These are phyloP conservation scores for Metarhizium anisopliae DNA, from an alignment of 2,329 filamentous ascomycete genomes.

Conservation along the genomic window DNA sequence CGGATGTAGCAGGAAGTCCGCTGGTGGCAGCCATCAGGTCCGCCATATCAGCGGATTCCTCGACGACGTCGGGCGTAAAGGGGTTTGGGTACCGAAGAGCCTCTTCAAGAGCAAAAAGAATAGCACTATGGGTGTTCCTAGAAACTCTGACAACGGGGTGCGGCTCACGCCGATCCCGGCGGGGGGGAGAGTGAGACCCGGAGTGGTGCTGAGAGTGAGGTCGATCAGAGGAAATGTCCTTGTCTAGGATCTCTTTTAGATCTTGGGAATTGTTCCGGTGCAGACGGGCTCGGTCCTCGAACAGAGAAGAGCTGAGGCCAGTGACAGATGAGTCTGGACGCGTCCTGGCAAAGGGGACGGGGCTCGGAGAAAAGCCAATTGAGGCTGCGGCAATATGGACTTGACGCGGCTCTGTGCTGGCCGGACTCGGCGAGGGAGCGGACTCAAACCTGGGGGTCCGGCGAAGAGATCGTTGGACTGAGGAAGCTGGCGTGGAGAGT, in stretches of 20 bases:
- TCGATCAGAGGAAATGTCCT: constrained; percentile 24
- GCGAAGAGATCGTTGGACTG: constrained; percentile 36
- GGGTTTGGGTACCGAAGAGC: constrained; percentile 72
- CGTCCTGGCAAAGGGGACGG: constrained; percentile 15
- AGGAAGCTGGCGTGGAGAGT: constrained; percentile 34
- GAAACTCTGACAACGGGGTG: constrained; percentile 59
- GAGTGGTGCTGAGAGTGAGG: constrained; percentile 15
- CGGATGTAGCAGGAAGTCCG: constrained; percentile 41
- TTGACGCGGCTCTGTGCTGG: constrained; percentile 31
- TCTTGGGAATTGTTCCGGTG: constrained; percentile 36
- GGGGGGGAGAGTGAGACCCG: constrained; percentile 20
- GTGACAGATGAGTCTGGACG: constrained; percentile 18
- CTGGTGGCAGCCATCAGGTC: constrained; percentile 59
- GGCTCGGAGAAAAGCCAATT: constrained; percentile 36
- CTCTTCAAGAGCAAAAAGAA: constrained; percentile 88
- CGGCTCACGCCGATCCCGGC: constrained; percentile 26
- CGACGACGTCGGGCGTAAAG: constrained; percentile 75
- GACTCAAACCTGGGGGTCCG: constrained; percentile 43
- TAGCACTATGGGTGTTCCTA: constrained; percentile 75
- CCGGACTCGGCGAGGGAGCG: constrained; percentile 33
- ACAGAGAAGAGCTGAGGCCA: constrained; percentile 31
- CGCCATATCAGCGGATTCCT: constrained; percentile 89
- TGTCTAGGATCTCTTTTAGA: constrained; percentile 36
- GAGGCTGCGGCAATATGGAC: constrained; percentile 39
- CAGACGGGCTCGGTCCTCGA: constrained; percentile 15